Conservation (phyloP, 73 alveolate species). For the Diophrys appendiculata region DNA sequence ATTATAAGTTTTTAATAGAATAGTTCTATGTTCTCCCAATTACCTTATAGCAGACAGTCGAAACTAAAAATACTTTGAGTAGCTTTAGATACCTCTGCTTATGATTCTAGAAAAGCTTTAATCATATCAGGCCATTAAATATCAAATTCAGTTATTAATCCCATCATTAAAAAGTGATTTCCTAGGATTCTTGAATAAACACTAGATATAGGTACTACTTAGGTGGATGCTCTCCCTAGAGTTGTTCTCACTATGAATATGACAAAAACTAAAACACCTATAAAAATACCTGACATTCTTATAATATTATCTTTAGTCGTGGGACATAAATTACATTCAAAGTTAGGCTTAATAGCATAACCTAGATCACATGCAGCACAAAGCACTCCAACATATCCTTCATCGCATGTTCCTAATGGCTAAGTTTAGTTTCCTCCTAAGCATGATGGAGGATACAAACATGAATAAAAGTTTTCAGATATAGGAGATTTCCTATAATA, state of each 20-base stretch:
- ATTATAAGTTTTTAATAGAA: too few species aligned
- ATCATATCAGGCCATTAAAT: slow-evolving; percentile 63
- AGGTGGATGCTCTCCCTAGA: slow-evolving; percentile 39
- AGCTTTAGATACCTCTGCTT: slow-evolving; percentile 32
- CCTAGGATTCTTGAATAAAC: slow-evolving; percentile 50
- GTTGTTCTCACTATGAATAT: too few species aligned
- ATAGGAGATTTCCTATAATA: slow-evolving; percentile 20
- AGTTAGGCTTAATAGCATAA: slow-evolving; percentile 46
- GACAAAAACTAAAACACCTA: neutral
- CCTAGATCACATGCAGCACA: slow-evolving; percentile 75
- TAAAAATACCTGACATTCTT: too few species aligned
- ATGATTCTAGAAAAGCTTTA: slow-evolving; percentile 19
- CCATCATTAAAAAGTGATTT: slow-evolving; percentile 56
- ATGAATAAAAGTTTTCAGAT: neutral
- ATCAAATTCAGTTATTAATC: slow-evolving; percentile 56
- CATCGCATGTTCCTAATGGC: slow-evolving; percentile 64
- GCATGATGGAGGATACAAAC: neutral
- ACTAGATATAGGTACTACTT: slow-evolving; percentile 54
- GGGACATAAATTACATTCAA: neutral
- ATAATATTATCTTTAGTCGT: too few species aligned
- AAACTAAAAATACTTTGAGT: too few species aligned
- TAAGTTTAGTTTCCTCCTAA: slow-evolving; percentile 5
- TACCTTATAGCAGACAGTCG: too few species aligned
- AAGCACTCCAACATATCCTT: slow-evolving; percentile 64
- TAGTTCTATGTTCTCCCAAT: too few species aligned